Evolutionary conservation across 768 basidiomycete species (phyloP), one percentile per base, ranked within the genome.

Genomic region (Boletus sp.): DNA sequence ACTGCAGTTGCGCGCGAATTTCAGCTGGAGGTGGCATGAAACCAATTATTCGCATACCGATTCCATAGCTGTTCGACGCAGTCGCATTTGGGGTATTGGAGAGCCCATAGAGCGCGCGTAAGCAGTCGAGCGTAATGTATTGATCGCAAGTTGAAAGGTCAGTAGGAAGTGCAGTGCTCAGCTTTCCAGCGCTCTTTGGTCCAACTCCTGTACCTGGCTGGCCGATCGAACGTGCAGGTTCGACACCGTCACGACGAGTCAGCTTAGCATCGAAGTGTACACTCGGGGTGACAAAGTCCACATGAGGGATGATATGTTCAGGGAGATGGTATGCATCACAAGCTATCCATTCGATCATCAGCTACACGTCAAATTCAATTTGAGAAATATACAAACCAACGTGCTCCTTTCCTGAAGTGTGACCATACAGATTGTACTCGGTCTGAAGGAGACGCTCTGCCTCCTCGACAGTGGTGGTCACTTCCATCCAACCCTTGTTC

Each of bases 261-360:
- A 67, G 33, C 53, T 59, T 64, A 11, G 57, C 51, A 50, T 72
- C 67, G 28, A 76, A 76, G 62, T 73, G 65, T 1, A 74, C 64
- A 10, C 70, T 70, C 10, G 71, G 71, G 0, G 62, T 71, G 41
- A 73, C 68, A 51, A 75, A 64, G 49, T 76, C 71, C 15, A 74
- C 62, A 47, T 76, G 75, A 35, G 66, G 60, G 7, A 46, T 55
- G 28, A 75, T 49, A 50, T 74, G 58, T 14, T 56, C 62, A 9
- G 74, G 75, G 30, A 75, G 58, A 41, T 67, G 68, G 56, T 75
- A 75, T 5, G 66, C 66, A 11, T 72, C 61, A 56, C 72, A 76
- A 20, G 66, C 74, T 72, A 55, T 8, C 24, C 24, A 24, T 24
- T 24, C 24, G 24, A 14, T 4, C 6, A 52, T 49, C 29, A 35